Base-by-base conservation (phyloP, 1,284 basidiomycete species). In the Trametes pubescens region DNA sequence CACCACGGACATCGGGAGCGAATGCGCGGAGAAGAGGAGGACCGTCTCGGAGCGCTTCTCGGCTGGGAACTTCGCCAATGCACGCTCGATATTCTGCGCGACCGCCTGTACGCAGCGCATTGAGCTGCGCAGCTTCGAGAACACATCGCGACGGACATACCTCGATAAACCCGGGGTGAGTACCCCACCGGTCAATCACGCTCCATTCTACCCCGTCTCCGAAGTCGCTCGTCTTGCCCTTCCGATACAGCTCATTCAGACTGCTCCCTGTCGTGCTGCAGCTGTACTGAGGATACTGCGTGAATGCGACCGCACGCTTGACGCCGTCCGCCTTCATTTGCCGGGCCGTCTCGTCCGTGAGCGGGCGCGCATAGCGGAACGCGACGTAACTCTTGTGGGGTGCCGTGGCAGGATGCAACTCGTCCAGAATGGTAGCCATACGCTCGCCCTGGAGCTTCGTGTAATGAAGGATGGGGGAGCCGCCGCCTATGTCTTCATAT, bases 231-330 rank as follows among this genome's bases (percentile, higher is more conserved):
- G 84, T 74, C 75, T 80, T 88, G 68, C 84, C 85, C 69, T 79
- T 80, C 70, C 89, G 77, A 75, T 90, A 98, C 46, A 99, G 82
- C 79, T 99, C 97, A 75, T 99, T 99, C 73, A 99, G 75, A 75
- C 93, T 96, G 80, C 95, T 97, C 44, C 98, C 98, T 0, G 98
- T 99, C 5, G 98, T 99, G 67, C 93, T 96, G 80, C 98, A 99
- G 73, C 93, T 95, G 80, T 99, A 99, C 78, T 99, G 98, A 1
- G 98, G 98, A 76, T 99, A 99, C 80, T 99, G 98, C 2, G 95
- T 95, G 80, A 99, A 99, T 22, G 96, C 98, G 26, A 99, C 84
- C 0, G 97, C 98, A 61, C 96, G 85, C 74, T 86, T 91, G 38
- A 99, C 95, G 22, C 96, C 95, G 75, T 99, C 98, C 57, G 81